A percentile compares a stretch with the other conserved stretches of the same genome.
phyloP scores from a whole-genome alignment of 1,139 yeast species.

The Nadsonia starkeyi-henricii region DNA sequence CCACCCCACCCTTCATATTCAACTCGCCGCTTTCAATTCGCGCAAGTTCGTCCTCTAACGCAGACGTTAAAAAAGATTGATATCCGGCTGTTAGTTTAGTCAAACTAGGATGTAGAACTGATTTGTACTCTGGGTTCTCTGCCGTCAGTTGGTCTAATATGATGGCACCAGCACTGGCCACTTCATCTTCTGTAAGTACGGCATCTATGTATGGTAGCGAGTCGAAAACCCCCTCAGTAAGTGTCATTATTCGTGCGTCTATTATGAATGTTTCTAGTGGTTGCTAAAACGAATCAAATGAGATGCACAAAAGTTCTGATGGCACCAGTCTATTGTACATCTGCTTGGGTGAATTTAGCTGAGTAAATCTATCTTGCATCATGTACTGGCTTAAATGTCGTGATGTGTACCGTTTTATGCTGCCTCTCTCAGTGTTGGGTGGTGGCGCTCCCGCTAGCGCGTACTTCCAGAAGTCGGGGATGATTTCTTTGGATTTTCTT shows the following conservation, averaged over 20 bases:
- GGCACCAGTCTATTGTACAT: too few species aligned
- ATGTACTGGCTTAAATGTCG: too few species aligned
- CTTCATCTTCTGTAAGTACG: slow-evolving; percentile 12
- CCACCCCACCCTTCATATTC: slow-evolving; percentile 21
- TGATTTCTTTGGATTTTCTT: too few species aligned
- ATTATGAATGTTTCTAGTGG: not conserved
- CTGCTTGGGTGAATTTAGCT: too few species aligned
- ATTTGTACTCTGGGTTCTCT: not conserved
- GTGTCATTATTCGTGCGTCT: not conserved
- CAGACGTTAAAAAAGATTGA: slow-evolving; percentile 9
- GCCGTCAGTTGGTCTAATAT: slow-evolving; percentile 11
- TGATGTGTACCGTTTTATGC: too few species aligned
- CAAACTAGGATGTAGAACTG: slow-evolving; percentile 5
- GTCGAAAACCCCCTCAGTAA: not conserved
- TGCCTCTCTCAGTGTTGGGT: too few species aligned
- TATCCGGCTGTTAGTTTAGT: slow-evolving; percentile 5
- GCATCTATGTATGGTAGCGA: slow-evolving; percentile 13
- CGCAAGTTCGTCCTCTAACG: slow-evolving; percentile 14
- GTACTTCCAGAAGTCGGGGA: too few species aligned
- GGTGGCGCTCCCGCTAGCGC: too few species aligned
- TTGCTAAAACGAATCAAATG: too few species aligned
- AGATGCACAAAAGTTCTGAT: too few species aligned
- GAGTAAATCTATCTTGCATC: too few species aligned
- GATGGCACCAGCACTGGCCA: slow-evolving; percentile 10
- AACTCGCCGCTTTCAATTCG: slow-evolving; percentile 16